phyloP scores from a whole-genome alignment of 2,329 filamentous ascomycete genomes.

The Aureobasidium namibiae region DNA sequence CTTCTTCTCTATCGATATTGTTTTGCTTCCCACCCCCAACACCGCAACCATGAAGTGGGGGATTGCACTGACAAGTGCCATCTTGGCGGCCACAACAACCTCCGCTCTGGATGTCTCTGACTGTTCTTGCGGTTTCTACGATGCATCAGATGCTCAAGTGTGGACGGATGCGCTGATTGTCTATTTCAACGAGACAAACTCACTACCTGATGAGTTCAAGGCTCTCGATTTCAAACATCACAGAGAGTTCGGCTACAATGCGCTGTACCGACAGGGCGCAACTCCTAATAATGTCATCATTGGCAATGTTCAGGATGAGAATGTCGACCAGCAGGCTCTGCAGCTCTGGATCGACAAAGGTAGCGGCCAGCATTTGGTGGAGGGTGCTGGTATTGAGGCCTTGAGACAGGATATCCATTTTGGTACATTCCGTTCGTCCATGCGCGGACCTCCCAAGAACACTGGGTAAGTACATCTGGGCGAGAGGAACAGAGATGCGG shows the following conservation, averaged over 20 bases:
- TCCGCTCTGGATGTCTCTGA: conserved; percentile 14
- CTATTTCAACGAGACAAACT: conserved; percentile 43
- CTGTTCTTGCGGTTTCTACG: conserved; percentile 41
- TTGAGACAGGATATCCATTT: conserved; percentile 39
- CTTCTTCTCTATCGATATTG: not conserved
- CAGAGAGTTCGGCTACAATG: conserved; percentile 41
- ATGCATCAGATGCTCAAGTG: conserved; percentile 29
- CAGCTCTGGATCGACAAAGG: not conserved
- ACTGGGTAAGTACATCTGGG: not conserved
- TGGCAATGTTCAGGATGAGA: not conserved
- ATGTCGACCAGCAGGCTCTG: not conserved
- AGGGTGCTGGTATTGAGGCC: conserved; percentile 36
- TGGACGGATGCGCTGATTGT: conserved; percentile 42
- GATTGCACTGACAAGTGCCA: not conserved
- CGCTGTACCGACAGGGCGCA: conserved; percentile 37
- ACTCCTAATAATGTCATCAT: conserved; percentile 28
- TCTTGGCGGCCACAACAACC: not conserved
- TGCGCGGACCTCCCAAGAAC: conserved; percentile 23
- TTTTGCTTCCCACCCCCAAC: not conserved
- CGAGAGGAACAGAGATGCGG: not conserved
- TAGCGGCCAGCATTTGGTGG: conserved; percentile 32
- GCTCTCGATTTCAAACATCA: conserved; percentile 34
- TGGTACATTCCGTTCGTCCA: conserved; percentile 38
- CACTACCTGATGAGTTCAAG: conserved; percentile 28
- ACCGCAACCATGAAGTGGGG: conserved; percentile 10